These are phyloP conservation scores for Globisporangium carolinianum DNA, from an alignment of 352 stramenopile genomes.

Conservation along the genomic window DNA sequence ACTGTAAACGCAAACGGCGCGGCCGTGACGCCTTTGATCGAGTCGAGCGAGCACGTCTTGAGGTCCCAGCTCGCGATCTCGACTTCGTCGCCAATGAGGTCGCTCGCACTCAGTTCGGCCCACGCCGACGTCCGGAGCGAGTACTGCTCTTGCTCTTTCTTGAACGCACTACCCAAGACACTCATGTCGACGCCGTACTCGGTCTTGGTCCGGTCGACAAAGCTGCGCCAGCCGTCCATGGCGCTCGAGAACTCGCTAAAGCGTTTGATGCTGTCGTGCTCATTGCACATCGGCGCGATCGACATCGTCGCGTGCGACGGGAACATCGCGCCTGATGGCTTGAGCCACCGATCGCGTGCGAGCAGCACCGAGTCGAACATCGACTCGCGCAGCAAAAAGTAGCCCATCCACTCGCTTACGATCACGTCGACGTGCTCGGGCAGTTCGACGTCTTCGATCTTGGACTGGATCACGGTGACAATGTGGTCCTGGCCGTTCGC, in stretches of 20 bases:
- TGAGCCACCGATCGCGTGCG: constrained; percentile 95
- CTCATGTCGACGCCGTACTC: constrained; percentile 98
- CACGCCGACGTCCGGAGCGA: constrained; percentile 82
- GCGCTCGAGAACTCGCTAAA: constrained; percentile 78
- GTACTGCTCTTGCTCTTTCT: constrained; percentile 86
- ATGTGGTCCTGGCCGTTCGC: constrained; percentile 95
- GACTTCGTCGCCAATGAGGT: constrained; percentile 81
- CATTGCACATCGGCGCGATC: constrained; percentile 94
- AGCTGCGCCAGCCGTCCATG: constrained; percentile 81
- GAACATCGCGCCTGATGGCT: constrained; percentile 96
- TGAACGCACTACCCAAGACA: constrained; percentile 82
- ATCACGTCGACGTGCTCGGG: constrained; percentile 99
- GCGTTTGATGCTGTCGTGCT: constrained; percentile 85
- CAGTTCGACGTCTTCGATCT: constrained; percentile 97
- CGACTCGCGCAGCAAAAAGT: constrained; percentile 98
- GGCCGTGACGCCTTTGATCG: constrained; percentile 71
- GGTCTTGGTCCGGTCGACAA: constrained; percentile 89
- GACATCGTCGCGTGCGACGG: constrained; percentile 98
- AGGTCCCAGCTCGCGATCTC: constrained; percentile 80
- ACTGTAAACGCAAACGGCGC: constrained; percentile 72
- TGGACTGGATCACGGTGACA: constrained; percentile 98
- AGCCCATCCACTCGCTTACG: constrained; percentile 99
- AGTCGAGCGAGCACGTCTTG: constrained; percentile 78
- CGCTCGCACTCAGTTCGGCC: constrained; percentile 60
- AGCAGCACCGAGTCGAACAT: constrained; percentile 99